phyloP scores from a whole-genome alignment of 331 rosid species.

The Saraca asoca region DNA sequence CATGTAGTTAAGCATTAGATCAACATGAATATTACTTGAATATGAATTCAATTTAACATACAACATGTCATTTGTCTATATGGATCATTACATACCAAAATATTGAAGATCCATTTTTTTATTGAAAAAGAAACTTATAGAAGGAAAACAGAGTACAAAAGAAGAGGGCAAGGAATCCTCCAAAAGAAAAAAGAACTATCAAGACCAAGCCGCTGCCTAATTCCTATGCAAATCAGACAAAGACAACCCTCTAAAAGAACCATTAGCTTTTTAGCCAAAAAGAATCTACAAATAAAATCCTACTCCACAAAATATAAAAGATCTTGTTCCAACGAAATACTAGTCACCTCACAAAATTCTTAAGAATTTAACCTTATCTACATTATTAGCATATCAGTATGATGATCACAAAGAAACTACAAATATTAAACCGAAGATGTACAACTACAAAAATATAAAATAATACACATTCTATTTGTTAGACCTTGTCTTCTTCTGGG shows the following conservation, averaged over 20 bases:
- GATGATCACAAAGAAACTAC: neutral
- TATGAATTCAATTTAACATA: neutral
- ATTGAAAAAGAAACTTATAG: no score
- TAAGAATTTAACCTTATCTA: neutral
- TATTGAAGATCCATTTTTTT: neutral
- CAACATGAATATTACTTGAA: neutral
- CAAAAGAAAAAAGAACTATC: no score
- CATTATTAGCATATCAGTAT: neutral
- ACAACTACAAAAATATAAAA: slow-evolving; percentile 6
- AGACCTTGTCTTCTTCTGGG: slow-evolving; percentile 78
- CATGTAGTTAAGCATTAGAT: neutral
- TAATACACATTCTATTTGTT: neutral
- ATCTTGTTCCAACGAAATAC: no score
- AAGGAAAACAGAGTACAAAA: no score
- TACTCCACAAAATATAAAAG: no score
- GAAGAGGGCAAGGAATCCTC: no score
- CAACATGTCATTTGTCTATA: neutral
- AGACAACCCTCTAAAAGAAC: no score
- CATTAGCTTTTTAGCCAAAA: no score
- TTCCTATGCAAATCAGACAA: no score
- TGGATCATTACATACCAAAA: neutral
- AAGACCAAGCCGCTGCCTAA: no score
- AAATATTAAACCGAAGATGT: slow-evolving; percentile 6
- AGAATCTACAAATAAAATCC: no score
- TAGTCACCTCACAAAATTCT: no score